Conservation (phyloP, 371 early-diverging fungal species). For the Mortierella sp. region DNA sequence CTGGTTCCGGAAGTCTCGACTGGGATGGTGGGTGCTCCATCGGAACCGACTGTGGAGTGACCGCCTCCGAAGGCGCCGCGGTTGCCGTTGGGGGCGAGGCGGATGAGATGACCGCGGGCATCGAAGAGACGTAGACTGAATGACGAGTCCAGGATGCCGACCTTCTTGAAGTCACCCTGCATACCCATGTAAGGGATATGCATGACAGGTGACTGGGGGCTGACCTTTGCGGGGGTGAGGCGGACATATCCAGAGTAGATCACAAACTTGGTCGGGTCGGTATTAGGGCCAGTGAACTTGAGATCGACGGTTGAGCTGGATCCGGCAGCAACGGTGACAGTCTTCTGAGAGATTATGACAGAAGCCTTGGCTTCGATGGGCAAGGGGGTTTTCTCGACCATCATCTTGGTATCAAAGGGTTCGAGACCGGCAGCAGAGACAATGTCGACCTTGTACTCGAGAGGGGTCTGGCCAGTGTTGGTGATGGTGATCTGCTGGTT, state of each 20-base stretch:
- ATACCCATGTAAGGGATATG: constrained; percentile 71
- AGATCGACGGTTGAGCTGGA: constrained; percentile 56
- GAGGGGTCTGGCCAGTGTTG: constrained; percentile 66
- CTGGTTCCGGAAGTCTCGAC: neutral
- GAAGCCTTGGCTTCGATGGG: constrained; percentile 51
- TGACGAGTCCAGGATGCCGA: constrained; percentile 60
- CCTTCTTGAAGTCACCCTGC: constrained; percentile 58
- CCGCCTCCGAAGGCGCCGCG: neutral
- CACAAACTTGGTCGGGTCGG: constrained; percentile 31
- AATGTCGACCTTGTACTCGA: constrained; percentile 65
- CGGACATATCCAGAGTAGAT: constrained; percentile 50
- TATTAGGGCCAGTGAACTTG: constrained; percentile 56
- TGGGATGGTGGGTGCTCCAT: neutral
- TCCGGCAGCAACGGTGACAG: constrained; percentile 59
- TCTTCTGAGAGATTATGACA: constrained; percentile 37
- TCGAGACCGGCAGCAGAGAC: constrained; percentile 61
- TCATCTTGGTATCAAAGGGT: constrained; percentile 55
- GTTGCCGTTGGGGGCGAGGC: neutral
- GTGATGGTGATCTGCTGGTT: constrained; percentile 68
- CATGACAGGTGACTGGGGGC: constrained; percentile 28
- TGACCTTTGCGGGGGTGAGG: constrained; percentile 26
- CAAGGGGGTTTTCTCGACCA: constrained; percentile 38
- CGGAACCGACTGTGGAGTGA: neutral
- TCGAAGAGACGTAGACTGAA: constrained; percentile 39
- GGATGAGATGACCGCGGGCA: constrained; percentile 29